These are phyloP conservation scores for Fusarium dlaminii DNA, from an alignment of 2,329 filamentous ascomycete genomes.

Conservation along the genomic window DNA sequence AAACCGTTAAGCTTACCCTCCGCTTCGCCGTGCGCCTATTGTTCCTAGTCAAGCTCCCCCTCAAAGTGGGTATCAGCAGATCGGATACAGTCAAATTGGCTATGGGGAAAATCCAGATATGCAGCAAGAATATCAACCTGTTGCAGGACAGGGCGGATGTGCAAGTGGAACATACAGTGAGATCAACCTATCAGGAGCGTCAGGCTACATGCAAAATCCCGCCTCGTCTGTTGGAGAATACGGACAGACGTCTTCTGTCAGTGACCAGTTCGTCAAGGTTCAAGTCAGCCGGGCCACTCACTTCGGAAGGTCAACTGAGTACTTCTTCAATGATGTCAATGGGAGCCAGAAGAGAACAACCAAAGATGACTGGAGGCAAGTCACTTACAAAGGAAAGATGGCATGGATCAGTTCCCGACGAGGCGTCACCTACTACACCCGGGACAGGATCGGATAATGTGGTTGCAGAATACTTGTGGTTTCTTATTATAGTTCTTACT, in stretches of 20 bases:
- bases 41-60: not conserved
- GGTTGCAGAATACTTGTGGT: not conserved
- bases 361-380: not conserved
- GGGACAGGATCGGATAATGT: not conserved
- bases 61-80: not conserved
- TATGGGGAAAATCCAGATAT: not conserved
- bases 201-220: not conserved
- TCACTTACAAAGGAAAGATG: not conserved
- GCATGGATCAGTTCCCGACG: not conserved
- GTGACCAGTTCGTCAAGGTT: not conserved
- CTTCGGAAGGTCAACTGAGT: not conserved
- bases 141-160: not conserved
- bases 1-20: not conserved
- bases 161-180: not conserved
- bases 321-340: not conserved
- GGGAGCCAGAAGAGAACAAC: not conserved
- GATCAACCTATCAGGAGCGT: not conserved
- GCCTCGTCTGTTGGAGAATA: not conserved
- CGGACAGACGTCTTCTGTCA: not conserved
- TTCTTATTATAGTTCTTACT: not conserved
- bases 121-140: not conserved
- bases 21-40: not conserved
- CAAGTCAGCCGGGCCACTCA: not conserved
- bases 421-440: not conserved
- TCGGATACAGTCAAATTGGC: not conserved